phyloP scores from a whole-genome alignment of 768 basidiomycete species.

The Paxillus rubicundulus region DNA sequence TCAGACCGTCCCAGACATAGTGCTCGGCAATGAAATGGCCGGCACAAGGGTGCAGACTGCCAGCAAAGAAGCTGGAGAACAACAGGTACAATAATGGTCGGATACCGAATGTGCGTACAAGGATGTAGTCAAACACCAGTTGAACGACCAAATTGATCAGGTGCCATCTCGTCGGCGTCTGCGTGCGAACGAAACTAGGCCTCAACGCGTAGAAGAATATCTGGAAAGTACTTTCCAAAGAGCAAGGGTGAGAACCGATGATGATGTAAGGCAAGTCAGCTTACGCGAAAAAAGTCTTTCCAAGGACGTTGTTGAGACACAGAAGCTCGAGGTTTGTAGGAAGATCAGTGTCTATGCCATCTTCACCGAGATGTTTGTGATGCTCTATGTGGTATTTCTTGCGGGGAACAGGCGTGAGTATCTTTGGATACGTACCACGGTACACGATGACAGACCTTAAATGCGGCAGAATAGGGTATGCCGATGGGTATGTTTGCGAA shows the following conservation, averaged over 20 bases:
- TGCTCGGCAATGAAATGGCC: conserved; percentile 99
- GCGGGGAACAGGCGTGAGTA: conserved; percentile 6
- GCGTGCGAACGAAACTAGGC: conserved; percentile 86
- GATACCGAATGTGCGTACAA: conserved; percentile 49
- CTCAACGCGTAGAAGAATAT: conserved; percentile 97
- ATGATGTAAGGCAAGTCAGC: conserved; percentile 27
- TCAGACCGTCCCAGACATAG: conserved; percentile 88
- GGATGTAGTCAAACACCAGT: conserved; percentile 66
- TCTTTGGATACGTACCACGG: not conserved
- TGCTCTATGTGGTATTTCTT: conserved; percentile 94
- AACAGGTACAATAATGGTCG: conserved; percentile 75
- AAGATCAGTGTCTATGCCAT: conserved; percentile 94
- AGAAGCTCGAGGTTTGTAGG: conserved; percentile 85
- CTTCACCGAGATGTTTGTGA: conserved; percentile 93
- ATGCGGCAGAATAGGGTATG: conserved; percentile 91
- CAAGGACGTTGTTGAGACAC: conserved; percentile 90
- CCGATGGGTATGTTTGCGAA: conserved; percentile 93
- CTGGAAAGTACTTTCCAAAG: conserved; percentile 80
- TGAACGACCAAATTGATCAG: conserved; percentile 69
- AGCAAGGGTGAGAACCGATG: conserved; percentile 4
- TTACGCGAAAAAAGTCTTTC: conserved; percentile 97
- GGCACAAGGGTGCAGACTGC: conserved; percentile 91
- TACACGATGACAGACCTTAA: conserved; percentile 61
- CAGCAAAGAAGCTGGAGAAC: conserved; percentile 92
- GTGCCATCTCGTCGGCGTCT: conserved; percentile 83